phyloP scores from a whole-genome alignment of 345 rosid genomes.

The Arabidopsis suecica region DNA sequence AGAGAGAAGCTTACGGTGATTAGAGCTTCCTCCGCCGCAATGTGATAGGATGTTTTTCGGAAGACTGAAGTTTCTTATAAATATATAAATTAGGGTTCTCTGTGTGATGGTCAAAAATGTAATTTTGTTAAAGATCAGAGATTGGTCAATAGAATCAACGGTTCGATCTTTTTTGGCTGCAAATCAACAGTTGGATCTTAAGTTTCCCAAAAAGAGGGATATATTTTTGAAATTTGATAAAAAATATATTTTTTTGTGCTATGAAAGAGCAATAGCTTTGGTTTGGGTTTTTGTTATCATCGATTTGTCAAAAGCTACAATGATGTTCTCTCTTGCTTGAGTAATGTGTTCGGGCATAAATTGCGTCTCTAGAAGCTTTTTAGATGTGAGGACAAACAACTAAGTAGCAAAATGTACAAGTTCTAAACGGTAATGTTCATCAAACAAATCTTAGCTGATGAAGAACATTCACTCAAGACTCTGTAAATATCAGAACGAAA shows the following conservation, averaged over 20 bases:
- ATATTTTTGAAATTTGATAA: no score
- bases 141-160: background rate
- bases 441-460: conserved; percentile 60
- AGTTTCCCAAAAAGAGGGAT: no score
- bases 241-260: no score
- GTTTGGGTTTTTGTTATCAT: no score
- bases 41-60: background rate
- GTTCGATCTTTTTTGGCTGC: no score
- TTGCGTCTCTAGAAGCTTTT: background rate
- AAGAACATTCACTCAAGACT: conserved; percentile 54
- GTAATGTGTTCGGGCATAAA: background rate
- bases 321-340: background rate
- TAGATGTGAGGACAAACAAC: background rate
- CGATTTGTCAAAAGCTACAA: no score
- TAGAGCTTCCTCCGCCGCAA: conserved; percentile 5
- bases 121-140: background rate
- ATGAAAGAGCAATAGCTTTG: no score
- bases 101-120: conserved; percentile 1
- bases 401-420: conserved; percentile 8
- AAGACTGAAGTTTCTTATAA: conserved; percentile 1
- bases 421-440: conserved; percentile 53
- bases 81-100: conserved; percentile 9
- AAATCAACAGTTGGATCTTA: no score
- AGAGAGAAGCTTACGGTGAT: conserved; percentile 6
- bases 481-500: conserved; percentile 60